Evolutionary conservation across 192 early-diverging fungal species (phyloP), one percentile per base, ranked within the genome.

Genomic region (Mortierella claussenii): DNA sequence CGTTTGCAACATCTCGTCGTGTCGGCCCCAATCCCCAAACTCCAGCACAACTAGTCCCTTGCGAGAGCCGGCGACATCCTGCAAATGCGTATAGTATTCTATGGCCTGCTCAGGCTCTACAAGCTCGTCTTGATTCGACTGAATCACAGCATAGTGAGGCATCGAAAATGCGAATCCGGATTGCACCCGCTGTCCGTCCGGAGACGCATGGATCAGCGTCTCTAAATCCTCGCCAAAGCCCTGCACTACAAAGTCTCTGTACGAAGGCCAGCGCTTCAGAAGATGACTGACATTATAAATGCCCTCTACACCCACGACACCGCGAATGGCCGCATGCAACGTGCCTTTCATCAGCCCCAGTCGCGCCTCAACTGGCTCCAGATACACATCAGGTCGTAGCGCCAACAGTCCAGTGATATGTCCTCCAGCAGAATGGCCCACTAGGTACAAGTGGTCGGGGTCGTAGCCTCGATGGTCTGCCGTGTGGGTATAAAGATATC

Each of bases 341-440:
- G 65, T 56, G 10, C 64, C 73, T n/a, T 33, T 32, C 26, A 20
- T 50, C 3, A 49, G n/a, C 36, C 62, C 31, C 26, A 78, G 36
- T 3, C 61, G 50, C 4, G 60, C n/a, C 36, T 74, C 60, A 7
- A 58, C 47, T 11, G 60, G 57, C 21, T 56, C 54, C 8, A 75
- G 51, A 24, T 74, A 68, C 26, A 58, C 68, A 27, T 70, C 52
- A 7, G 85, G 82, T n/a, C 83, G 52, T 12, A 95, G 68, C 5
- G 85, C 79, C 61, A 95, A 65, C 34, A 91, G 79, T 0, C 79
- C 80, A 0, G 88, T 76, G 31, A 95, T 76, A 21, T 93, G 92
- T 10, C 89, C 96, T 36, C 94, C 96, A 0, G 89, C 91, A 8
- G 91, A 92, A 61, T 95, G 92, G 9, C 93, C 93, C 7, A 90